Percentiles rank a stretch among this genome's conserved stretches.
Conservation (phyloP, 768 basidiomycete species). For the Termitomyces sp. region DNA sequence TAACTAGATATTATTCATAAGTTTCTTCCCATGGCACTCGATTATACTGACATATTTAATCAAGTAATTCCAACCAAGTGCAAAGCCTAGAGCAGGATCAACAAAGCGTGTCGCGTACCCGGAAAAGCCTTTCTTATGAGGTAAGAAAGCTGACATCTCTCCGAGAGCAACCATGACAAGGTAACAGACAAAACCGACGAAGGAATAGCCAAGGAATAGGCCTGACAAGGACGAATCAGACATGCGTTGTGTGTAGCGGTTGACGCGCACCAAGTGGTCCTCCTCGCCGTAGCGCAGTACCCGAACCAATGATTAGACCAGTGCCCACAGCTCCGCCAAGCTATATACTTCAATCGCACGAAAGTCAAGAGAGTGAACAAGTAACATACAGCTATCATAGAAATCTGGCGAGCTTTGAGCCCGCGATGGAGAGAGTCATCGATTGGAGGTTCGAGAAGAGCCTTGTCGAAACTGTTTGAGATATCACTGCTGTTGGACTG, state of each 20-base stretch:
- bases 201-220: slow-evolving; percentile 32
- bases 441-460: slow-evolving; percentile 27
- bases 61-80: slow-evolving; percentile 60
- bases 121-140: slow-evolving; percentile 55
- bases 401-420: slow-evolving; percentile 46
- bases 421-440: slow-evolving; percentile 39
- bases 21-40: not conserved
- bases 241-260: not conserved
- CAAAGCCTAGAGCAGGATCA: slow-evolving; percentile 65
- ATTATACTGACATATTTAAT: slow-evolving; percentile 40
- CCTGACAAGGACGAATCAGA: slow-evolving; percentile 8
- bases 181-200: slow-evolving; percentile 53
- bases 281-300: slow-evolving; percentile 50
- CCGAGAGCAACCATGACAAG: slow-evolving; percentile 53
- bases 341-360: slow-evolving; percentile 13
- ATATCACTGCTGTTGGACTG: slow-evolving; percentile 10
- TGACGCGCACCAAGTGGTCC: slow-evolving; percentile 40
- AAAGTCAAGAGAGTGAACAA: not conserved
- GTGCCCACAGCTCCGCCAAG: slow-evolving; percentile 49
- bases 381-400: slow-evolving; percentile 44
- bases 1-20: slow-evolving; percentile 29
- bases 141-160: slow-evolving; percentile 47
- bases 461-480: slow-evolving; percentile 20
- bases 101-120: slow-evolving; percentile 62
- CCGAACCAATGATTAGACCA: slow-evolving; percentile 53